These are phyloP conservation scores for Pythium catenulatum DNA, from an alignment of 352 stramenopile genomes.

Conservation along the genomic window DNA sequence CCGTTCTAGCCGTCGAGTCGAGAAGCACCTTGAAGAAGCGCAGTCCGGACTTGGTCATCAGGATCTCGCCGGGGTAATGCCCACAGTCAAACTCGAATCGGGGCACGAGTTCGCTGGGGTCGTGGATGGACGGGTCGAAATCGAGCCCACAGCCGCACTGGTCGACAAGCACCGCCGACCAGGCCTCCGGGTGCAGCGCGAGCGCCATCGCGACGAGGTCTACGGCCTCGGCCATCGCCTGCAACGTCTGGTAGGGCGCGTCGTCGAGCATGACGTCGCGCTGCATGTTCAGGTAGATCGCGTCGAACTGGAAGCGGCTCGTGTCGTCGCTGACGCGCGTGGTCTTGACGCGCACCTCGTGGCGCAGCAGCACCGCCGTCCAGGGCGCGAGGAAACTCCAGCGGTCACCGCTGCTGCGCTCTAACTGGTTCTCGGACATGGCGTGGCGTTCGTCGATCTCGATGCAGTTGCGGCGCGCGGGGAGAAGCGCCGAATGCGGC, in stretches of 20 bases:
- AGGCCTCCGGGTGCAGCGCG: constrained; percentile 2
- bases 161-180: background rate
- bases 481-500: background rate
- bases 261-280: constrained; percentile 11
- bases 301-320: constrained; percentile 26
- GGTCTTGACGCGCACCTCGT: constrained; percentile 28
- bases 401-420: background rate
- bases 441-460: background rate
- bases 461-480: too few relatives aligned
- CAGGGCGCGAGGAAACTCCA: constrained; percentile 31
- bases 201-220: constrained; percentile 14
- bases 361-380: constrained; percentile 22
- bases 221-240: constrained; percentile 21
- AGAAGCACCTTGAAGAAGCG: constrained; percentile 22
- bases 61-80: constrained; percentile 7
- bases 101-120: background rate
- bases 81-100: constrained; percentile 40
- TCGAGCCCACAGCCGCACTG: constrained; percentile 8
- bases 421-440: background rate
- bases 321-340: constrained; percentile 8
- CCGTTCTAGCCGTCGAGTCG: background rate
- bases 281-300: constrained; percentile 34
- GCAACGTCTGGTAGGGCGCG: background rate
- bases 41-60: constrained; percentile 6
- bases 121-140: background rate